A percentile compares a stretch with the other conserved stretches of the same genome.
Evolutionary conservation across 139 green algal genomes (phyloP).

Genomic region (Ulvella scutata): DNA sequence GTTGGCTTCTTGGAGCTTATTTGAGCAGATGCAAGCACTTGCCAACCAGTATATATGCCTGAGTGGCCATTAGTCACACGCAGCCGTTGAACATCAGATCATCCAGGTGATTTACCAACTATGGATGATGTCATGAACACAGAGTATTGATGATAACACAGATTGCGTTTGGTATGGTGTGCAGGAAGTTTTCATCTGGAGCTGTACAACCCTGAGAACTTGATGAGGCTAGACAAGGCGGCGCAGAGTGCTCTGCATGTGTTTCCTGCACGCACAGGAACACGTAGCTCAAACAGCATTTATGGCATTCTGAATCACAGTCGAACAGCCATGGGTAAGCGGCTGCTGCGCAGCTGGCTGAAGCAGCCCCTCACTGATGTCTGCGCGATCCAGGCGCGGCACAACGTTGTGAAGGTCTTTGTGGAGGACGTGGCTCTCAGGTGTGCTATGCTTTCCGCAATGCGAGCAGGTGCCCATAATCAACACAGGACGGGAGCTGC

Average conservation of each 20-base stretch:
- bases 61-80: too few relatives aligned
- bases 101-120: too few relatives aligned
- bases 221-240: slow-evolving; percentile 45
- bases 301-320: slow-evolving; percentile 76
- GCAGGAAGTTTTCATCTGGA: slow-evolving; percentile 39
- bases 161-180: too few relatives aligned
- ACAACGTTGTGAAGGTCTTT: slow-evolving; percentile 76
- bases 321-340: slow-evolving; percentile 86
- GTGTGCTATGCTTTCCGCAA: too few relatives aligned
- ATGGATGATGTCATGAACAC: too few relatives aligned
- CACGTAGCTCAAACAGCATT: slow-evolving; percentile 37
- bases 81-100: too few relatives aligned
- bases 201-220: slow-evolving; percentile 48
- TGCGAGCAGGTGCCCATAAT: too few relatives aligned
- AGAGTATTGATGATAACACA: too few relatives aligned
- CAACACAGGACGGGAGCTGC: too few relatives aligned
- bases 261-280: slow-evolving; percentile 23
- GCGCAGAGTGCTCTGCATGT: slow-evolving; percentile 84
- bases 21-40: too few relatives aligned
- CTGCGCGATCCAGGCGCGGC: slow-evolving; percentile 45
- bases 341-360: slow-evolving; percentile 78
- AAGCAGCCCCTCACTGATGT: slow-evolving; percentile 80
- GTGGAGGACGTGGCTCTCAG: slow-evolving; percentile 46
- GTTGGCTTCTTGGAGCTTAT: too few relatives aligned
- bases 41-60: too few relatives aligned